These are phyloP conservation scores for Prunus mume DNA, from an alignment of 306 rosid species.

Conservation along the genomic window DNA sequence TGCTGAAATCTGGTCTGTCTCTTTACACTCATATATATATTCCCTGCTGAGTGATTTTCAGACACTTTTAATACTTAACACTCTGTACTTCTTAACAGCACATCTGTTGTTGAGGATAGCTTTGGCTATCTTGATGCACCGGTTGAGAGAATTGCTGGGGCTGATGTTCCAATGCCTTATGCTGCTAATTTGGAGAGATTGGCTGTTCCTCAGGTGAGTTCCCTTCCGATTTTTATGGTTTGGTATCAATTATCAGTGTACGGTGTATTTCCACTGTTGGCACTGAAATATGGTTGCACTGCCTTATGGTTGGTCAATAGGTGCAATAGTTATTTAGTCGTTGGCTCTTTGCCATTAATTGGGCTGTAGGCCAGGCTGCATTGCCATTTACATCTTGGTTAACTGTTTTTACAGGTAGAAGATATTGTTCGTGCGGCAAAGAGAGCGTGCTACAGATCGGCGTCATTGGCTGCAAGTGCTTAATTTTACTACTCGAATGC, in stretches of 20 bases:
- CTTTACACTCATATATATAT: conserved; percentile 17
- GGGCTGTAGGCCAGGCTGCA: background rate
- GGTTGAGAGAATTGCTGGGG: conserved; percentile 89
- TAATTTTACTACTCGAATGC: conserved; percentile 29
- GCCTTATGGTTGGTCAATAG: conserved; percentile 2
- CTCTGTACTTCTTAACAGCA: conserved; percentile 38
- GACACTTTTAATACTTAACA: conserved; percentile 4
- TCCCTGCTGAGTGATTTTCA: conserved; percentile 15
- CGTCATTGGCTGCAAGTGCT: conserved; percentile 67
- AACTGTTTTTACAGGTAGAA: conserved; percentile 60
- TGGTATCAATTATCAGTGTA: background rate
- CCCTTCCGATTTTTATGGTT: background rate
- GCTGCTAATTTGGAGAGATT: conserved; percentile 94
- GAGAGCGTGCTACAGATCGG: conserved; percentile 86
- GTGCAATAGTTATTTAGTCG: background rate
- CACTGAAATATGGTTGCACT: background rate
- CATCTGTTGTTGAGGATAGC: conserved; percentile 93
- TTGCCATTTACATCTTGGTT: conserved; percentile 9
- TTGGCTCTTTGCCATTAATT: background rate
- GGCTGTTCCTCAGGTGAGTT: conserved; percentile 92
- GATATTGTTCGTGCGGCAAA: conserved; percentile 96
- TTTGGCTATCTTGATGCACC: conserved; percentile 98
- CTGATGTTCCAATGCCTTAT: conserved; percentile 99
- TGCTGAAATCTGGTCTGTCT: conserved; percentile 87
- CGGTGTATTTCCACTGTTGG: background rate